Conservation (phyloP, 345 rosid species). For the Gossypium thurberi region DNA sequence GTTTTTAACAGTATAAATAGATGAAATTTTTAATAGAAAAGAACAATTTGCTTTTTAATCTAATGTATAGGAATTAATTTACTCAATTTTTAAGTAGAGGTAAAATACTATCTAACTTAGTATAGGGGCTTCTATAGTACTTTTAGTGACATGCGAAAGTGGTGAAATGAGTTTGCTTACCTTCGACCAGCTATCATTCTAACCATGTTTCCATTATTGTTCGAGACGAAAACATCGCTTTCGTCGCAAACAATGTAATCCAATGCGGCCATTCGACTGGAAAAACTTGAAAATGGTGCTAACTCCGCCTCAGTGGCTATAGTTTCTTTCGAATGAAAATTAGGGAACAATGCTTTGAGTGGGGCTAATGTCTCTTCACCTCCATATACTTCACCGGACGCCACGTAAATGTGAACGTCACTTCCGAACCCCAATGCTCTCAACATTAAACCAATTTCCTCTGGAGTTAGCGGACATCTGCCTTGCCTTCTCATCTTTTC, state of each 20-base stretch:
- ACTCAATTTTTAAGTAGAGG: too few relatives aligned
- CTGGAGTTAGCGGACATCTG: slow-evolving; percentile 86
- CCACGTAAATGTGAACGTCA: slow-evolving; percentile 78
- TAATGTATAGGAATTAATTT: too few relatives aligned
- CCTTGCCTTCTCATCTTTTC: slow-evolving; percentile 77
- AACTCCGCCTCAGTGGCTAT: slow-evolving; percentile 62
- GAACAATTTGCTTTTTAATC: too few relatives aligned
- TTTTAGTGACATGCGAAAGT: slow-evolving; percentile 17
- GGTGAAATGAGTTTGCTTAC: slow-evolving; percentile 27
- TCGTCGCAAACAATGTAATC: slow-evolving; percentile 90
- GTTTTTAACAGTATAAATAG: too few relatives aligned
- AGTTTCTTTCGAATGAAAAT: slow-evolving; percentile 77
- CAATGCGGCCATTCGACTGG: slow-evolving; percentile 92
- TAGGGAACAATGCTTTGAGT: slow-evolving; percentile 72
- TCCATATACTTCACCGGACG: slow-evolving; percentile 90
- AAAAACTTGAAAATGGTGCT: slow-evolving; percentile 57
- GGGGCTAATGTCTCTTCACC: slow-evolving; percentile 80
- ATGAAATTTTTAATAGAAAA: too few relatives aligned
- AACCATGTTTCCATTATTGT: slow-evolving; percentile 99
- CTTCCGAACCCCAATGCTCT: slow-evolving; percentile 83
- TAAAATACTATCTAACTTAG: too few relatives aligned
- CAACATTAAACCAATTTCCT: slow-evolving; percentile 84
- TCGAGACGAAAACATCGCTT: slow-evolving; percentile 84
- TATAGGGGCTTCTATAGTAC: too few relatives aligned
- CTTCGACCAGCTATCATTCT: slow-evolving; percentile 90